Base-by-base conservation (phyloP, 2,329 filamentous ascomycete genomes). In the Arthrocladium fulminans region DNA sequence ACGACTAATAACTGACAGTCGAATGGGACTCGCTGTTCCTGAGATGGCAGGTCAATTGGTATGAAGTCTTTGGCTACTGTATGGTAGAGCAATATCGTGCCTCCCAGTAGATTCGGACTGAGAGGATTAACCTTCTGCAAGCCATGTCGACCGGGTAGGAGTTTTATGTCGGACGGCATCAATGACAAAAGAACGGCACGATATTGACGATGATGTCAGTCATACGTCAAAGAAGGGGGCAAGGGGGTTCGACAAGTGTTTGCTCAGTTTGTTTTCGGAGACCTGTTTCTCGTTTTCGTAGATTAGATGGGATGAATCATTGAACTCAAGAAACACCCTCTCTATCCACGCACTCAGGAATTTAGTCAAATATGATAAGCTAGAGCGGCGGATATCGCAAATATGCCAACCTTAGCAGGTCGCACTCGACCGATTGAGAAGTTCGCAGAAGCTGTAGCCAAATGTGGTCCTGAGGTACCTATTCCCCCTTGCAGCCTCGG, bases 341-440 rank as follows among this genome's bases (percentile, higher is more conserved):
- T n/a, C n/a, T n/a, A n/a, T n/a, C n/a, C n/a, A n/a, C n/a, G n/a
- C n/a, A n/a, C n/a, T n/a, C 7, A 29, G 13, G 27, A 7, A 29
- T n/a, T 15, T 35, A 5, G 5, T 35, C 32, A 35, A 15, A n/a
- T 15, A 35, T 35, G 32, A n/a, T 13, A 24, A 17, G 10, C 22
- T 35, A 24, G 30, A 46, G 15, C 22, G 19, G 22, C 15, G 3
- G 9, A 3, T 3, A 25, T 32, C 13, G 20, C 37, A 13, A 48
- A 25, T 12, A 59, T 59, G 57, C 57, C 57, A 54, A 65, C 57
- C 22, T 73, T 75, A 66, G 63, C 74, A 2, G 65, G 64, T 48
- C 70, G 73, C 54, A 76, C 73, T 50, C 72, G 81, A 52, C 83
- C 83, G 19, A 79, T 86, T 54, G 80, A 85, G 60, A 84, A 81